Conservation (phyloP, 805 yeast species). For the Candida stauntonica region DNA sequence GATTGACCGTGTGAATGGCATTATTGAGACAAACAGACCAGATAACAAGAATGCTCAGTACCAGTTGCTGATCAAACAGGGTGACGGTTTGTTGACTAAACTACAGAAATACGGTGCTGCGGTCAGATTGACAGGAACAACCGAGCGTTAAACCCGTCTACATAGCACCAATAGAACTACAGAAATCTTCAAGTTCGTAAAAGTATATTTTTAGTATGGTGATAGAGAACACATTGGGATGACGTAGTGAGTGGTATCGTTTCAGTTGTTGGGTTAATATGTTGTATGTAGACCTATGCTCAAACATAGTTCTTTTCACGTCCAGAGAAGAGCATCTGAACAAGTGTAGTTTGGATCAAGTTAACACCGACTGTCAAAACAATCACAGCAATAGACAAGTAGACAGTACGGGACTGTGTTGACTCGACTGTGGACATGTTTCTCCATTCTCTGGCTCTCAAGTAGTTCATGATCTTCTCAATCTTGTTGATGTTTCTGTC, state of each 20-base stretch:
- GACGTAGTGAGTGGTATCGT: too few relatives aligned
- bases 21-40: constrained; percentile 92
- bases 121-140: constrained; percentile 90
- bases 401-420: constrained; percentile 73
- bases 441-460: constrained; percentile 95
- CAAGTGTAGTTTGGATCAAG: constrained; percentile 70
- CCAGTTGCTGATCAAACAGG: constrained; percentile 82
- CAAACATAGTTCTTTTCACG: constrained; percentile 38
- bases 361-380: constrained; percentile 74
- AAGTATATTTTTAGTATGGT: too few relatives aligned
- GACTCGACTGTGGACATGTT: constrained; percentile 87
- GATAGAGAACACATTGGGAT: too few relatives aligned
- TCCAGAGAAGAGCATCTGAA: constrained; percentile 70
- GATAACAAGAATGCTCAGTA: constrained; percentile 95
- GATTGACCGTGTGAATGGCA: constrained; percentile 91
- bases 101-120: constrained; percentile 97
- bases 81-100: constrained; percentile 88
- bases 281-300: background rate
- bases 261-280: background rate
- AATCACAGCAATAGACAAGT: constrained; percentile 69
- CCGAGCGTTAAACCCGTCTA: constrained; percentile 48
- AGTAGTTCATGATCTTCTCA: constrained; percentile 66
- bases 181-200: too few relatives aligned
- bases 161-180: background rate
- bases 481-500: constrained; percentile 56